phyloP scores from a whole-genome alignment of 805 yeast species.

The Yamadazyma sp. region DNA sequence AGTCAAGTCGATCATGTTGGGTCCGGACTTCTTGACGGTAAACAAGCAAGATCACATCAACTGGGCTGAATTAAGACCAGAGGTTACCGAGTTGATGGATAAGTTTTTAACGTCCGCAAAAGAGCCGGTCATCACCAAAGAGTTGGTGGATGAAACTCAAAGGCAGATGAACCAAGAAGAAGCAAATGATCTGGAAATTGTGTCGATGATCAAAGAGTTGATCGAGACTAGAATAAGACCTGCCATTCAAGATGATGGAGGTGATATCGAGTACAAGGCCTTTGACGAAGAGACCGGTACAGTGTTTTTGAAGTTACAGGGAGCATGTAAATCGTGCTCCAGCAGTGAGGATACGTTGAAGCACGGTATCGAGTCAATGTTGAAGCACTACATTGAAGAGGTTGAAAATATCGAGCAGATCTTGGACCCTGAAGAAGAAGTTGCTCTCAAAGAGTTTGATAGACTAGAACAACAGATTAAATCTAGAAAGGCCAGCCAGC shows the following conservation, averaged over 20 bases:
- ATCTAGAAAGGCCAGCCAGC: slow-evolving; percentile 14
- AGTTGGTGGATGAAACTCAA: slow-evolving; percentile 38
- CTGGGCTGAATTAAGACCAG: slow-evolving; percentile 59
- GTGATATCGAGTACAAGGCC: slow-evolving; percentile 87
- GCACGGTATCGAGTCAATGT: slow-evolving; percentile 96
- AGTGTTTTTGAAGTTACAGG: slow-evolving; percentile 84
- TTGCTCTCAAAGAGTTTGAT: slow-evolving; percentile 81
- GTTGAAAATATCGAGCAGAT: slow-evolving; percentile 86
- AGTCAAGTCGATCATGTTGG: slow-evolving; percentile 71
- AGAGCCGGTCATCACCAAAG: slow-evolving; percentile 42
- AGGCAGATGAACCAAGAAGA: slow-evolving; percentile 55
- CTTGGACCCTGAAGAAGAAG: slow-evolving; percentile 71
- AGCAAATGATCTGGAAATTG: slow-evolving; percentile 56
- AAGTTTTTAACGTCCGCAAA: slow-evolving; percentile 37
- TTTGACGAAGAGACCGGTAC: slow-evolving; percentile 84
- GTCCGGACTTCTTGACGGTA: slow-evolving; percentile 70
- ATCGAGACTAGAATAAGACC: slow-evolving; percentile 95
- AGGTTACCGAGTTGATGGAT: slow-evolving; percentile 65
- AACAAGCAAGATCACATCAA: slow-evolving; percentile 60
- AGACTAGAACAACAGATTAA: slow-evolving; percentile 61
- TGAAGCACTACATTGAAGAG: slow-evolving; percentile 94
- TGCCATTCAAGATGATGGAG: slow-evolving; percentile 98
- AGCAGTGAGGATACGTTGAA: slow-evolving; percentile 88
- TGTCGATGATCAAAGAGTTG: slow-evolving; percentile 86
- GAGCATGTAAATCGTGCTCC: slow-evolving; percentile 95